phyloP scores from a whole-genome alignment of 2,329 filamentous ascomycete species.

The Colletotrichum destructivum region DNA sequence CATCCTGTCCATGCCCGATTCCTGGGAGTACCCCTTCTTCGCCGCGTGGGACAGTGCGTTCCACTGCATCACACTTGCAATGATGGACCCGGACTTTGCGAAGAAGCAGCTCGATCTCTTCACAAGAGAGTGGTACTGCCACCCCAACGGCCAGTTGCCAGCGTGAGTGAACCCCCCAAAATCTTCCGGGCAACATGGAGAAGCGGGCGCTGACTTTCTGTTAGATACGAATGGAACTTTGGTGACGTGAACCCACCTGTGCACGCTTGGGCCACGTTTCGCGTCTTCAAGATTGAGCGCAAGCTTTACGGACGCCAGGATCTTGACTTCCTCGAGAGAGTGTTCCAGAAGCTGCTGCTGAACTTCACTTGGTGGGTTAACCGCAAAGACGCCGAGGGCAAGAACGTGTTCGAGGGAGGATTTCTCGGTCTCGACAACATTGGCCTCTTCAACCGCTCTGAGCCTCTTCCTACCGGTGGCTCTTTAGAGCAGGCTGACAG shows the following conservation, averaged over 20 bases:
- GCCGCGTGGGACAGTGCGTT: constrained; percentile 98
- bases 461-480: constrained; percentile 93
- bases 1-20: constrained; percentile 97
- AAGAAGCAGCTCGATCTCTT: constrained; percentile 98
- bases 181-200: background rate
- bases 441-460: constrained; percentile 95
- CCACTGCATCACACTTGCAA: constrained; percentile 94
- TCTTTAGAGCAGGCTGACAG: constrained; percentile 96
- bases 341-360: constrained; percentile 94
- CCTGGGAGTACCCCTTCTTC: constrained; percentile 99
- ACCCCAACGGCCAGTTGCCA: constrained; percentile 94
- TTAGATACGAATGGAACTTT: constrained; percentile 93
- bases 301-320: constrained; percentile 97
- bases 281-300: constrained; percentile 97
- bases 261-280: constrained; percentile 95
- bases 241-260: constrained; percentile 97
- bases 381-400: constrained; percentile 92
- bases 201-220: constrained; percentile 42
- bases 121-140: constrained; percentile 98
- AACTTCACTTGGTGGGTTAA: constrained; percentile 99
- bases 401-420: constrained; percentile 97
- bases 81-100: constrained; percentile 98
- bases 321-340: constrained; percentile 93
- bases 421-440: constrained; percentile 98
- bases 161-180: constrained; percentile 69